A percentile compares a stretch with the other conserved stretches of the same genome.
Conservation (phyloP, 1,139 yeast genomes). For the Yamadazyma friedrichii region DNA sequence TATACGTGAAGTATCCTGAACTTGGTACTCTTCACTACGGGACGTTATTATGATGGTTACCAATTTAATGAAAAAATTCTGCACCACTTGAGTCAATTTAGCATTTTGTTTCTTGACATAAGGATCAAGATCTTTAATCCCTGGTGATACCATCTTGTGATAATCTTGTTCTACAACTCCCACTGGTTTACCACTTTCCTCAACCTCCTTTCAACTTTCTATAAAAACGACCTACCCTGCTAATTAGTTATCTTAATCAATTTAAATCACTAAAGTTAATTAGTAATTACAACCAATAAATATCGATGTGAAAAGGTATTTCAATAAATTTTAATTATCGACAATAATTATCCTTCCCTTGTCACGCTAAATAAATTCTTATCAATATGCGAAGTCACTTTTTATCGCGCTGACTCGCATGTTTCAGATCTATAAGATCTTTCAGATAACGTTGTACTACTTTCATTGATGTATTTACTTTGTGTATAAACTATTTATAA, state of each 20-base stretch:
- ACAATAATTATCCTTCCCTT: slow-evolving; percentile 1
- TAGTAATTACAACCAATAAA: slow-evolving; percentile 3
- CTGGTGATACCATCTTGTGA: slow-evolving; percentile 16
- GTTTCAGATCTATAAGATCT: too few relatives aligned
- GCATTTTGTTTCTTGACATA: slow-evolving; percentile 26
- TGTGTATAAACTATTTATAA: not conserved
- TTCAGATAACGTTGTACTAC: not conserved
- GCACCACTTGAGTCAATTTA: slow-evolving; percentile 46
- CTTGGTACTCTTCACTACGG: slow-evolving; percentile 14
- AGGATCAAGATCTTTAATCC: slow-evolving; percentile 19
- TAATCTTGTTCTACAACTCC: too few relatives aligned
- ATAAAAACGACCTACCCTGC: not conserved
- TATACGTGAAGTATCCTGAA: slow-evolving; percentile 20
- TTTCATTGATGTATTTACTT: not conserved
- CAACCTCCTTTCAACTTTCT: not conserved
- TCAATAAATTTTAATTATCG: too few relatives aligned
- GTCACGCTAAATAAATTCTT: slow-evolving; percentile 10
- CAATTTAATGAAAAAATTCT: slow-evolving; percentile 70
- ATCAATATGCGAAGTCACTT: slow-evolving; percentile 5
- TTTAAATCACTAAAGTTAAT: slow-evolving; percentile 7
- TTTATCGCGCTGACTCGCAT: not conserved
- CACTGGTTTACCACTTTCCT: too few relatives aligned
- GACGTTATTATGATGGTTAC: slow-evolving; percentile 50
- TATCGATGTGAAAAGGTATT: too few relatives aligned
- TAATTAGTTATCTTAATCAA: not conserved